Conservation (phyloP, 2,329 filamentous ascomycete genomes). For the Fusarium devonianum region DNA sequence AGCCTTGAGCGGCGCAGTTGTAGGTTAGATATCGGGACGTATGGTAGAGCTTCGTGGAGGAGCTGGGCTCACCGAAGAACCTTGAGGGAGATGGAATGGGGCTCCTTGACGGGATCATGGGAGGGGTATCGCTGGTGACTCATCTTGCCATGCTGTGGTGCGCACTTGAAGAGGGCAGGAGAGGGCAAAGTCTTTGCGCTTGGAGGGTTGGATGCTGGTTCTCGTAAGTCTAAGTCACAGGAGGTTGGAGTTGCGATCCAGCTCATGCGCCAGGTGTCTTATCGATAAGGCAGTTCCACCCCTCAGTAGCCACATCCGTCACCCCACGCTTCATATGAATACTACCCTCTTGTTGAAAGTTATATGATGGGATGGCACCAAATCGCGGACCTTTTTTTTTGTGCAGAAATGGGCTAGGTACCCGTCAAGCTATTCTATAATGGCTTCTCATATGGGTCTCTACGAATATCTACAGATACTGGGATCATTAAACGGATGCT, state of each 20-base stretch:
- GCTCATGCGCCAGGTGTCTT: constrained; percentile 18
- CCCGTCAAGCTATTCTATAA: no score
- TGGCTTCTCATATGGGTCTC: neutral
- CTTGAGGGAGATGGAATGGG: constrained; percentile 80
- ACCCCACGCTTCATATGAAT: constrained; percentile 3
- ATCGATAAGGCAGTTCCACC: constrained; percentile 27
- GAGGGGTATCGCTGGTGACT: constrained; percentile 66
- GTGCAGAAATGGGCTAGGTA: no score
- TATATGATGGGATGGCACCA: no score
- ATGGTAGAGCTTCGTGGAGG: neutral
- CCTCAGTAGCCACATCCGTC: constrained; percentile 4
- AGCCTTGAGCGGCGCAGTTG: constrained; percentile 60
- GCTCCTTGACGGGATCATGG: constrained; percentile 71
- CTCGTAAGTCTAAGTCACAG: neutral
- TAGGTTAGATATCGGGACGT: constrained; percentile 9
- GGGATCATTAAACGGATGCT: constrained; percentile 1
- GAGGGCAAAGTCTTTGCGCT: neutral
- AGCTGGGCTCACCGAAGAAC: constrained; percentile 65
- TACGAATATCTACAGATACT: constrained; percentile 17
- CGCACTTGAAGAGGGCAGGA: neutral
- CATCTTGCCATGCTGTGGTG: constrained; percentile 49
- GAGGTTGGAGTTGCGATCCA: constrained; percentile 11
- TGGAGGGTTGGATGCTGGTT: neutral
- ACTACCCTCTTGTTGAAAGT: no score
- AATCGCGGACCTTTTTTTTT: no score